A percentile compares a stretch with the other conserved stretches of the same genome.
Evolutionary conservation across 2,329 filamentous ascomycete genomes (phyloP).

Genomic region (Dothistroma pini): DNA sequence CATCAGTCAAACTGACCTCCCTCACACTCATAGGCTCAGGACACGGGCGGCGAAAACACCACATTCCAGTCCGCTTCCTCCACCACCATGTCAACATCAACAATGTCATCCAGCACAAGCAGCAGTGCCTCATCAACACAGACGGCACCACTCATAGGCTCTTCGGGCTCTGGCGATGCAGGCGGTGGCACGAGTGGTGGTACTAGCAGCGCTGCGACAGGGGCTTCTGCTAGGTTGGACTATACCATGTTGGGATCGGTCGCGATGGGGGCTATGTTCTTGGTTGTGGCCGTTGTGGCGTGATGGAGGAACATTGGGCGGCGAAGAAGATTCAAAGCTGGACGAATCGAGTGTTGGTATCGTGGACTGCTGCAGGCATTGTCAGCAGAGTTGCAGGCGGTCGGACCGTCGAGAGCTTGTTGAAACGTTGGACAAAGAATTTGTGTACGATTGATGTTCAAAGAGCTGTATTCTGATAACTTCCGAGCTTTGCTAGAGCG

Average conservation of each 20-base stretch:
- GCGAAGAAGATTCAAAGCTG: not conserved
- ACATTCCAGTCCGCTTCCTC: not conserved
- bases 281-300: not conserved
- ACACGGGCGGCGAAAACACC: not conserved
- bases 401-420: not conserved
- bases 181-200: not conserved
- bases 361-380: too few species aligned
- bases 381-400: too few species aligned
- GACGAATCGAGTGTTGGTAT: too few species aligned
- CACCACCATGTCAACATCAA: not conserved
- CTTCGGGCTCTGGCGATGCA: slow-evolving; percentile 1
- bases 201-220: not conserved
- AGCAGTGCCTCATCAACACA: not conserved
- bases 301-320: not conserved
- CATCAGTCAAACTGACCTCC: not conserved
- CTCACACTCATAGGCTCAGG: not conserved
- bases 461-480: not conserved
- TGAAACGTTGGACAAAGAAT: not conserved
- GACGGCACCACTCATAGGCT: not conserved
- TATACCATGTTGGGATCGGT: not conserved
- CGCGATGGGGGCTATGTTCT: not conserved
- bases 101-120: not conserved
- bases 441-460: not conserved
- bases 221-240: not conserved
- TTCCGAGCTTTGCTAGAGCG: not conserved